These are phyloP conservation scores for Cystoderma amianthinum DNA, from an alignment of 768 basidiomycete genomes.

Conservation along the genomic window DNA sequence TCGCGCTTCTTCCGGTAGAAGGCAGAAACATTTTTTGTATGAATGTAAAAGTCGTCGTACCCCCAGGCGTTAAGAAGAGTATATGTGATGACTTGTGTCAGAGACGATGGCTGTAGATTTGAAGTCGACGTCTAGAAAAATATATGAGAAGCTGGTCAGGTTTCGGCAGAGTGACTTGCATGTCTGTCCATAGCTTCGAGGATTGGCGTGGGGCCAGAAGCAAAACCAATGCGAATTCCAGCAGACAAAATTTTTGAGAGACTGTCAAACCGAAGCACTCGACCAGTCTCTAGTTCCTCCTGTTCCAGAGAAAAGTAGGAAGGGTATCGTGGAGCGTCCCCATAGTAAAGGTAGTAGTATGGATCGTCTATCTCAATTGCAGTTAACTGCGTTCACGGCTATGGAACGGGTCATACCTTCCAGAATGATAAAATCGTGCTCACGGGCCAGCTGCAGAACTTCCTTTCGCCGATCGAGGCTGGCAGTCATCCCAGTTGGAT, in stretches of 20 bases:
- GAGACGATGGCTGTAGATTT: constrained; percentile 59
- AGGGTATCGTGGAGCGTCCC: constrained; percentile 50
- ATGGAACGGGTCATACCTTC: constrained; percentile 50
- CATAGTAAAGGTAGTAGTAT: constrained; percentile 74
- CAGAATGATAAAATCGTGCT: constrained; percentile 75
- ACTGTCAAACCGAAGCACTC: constrained; percentile 85
- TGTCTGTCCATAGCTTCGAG: constrained; percentile 65
- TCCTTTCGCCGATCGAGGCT: constrained; percentile 62
- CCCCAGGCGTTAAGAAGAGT: constrained; percentile 68
- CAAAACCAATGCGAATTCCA: constrained; percentile 78
- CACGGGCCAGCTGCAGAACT: constrained; percentile 62
- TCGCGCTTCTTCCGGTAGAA: constrained; percentile 74
- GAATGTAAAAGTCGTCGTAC: constrained; percentile 63
- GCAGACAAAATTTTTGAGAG: constrained; percentile 78
- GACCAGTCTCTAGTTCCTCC: constrained; percentile 59
- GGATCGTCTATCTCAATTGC: constrained; percentile 60
- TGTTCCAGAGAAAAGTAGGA: constrained; percentile 82
- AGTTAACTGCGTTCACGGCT: too few relatives aligned
- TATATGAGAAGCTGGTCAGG: neutral
- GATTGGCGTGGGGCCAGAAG: constrained; percentile 64
- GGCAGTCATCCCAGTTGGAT: constrained; percentile 80
- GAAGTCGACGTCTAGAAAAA: constrained; percentile 49
- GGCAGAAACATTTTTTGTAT: constrained; percentile 59
- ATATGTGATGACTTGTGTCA: constrained; percentile 56
- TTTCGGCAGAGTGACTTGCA: constrained; percentile 30